Percentiles rank a stretch among this genome's conserved stretches.
These are phyloP conservation scores for Diaporthe vaccinii DNA, from an alignment of 2,329 filamentous ascomycete genomes.

Conservation along the genomic window DNA sequence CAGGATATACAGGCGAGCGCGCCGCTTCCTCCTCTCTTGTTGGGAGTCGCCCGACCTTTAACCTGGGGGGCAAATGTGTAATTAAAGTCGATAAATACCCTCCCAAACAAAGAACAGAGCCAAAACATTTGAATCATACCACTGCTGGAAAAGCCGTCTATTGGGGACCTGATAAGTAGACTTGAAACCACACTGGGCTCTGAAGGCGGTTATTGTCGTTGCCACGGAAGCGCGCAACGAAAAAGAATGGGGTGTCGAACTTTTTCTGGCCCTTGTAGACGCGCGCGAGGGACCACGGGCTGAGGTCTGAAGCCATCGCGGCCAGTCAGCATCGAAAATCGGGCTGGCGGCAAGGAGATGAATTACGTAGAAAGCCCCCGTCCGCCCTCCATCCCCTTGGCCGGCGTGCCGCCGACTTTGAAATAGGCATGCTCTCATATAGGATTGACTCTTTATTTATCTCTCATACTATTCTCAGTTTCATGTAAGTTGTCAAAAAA, in stretches of 20 bases:
- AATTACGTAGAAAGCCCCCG: not conserved
- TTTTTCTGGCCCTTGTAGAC: conserved; percentile 24
- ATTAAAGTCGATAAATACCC: conserved; percentile 35
- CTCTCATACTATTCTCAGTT: conserved; percentile 7
- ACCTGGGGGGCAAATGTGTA: conserved; percentile 21
- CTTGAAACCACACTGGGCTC: conserved; percentile 17
- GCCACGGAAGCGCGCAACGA: conserved; percentile 1
- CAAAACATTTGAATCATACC: not conserved
- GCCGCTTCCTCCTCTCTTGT: conserved; percentile 9
- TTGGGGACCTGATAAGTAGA: conserved; percentile 21
- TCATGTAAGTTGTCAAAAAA: not conserved
- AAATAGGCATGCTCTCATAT: not conserved
- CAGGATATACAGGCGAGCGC: conserved; percentile 31
- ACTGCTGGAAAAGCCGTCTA: not conserved
- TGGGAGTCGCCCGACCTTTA: conserved; percentile 34
- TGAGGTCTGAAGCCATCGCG: conserved; percentile 40
- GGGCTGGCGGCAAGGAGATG: conserved; percentile 34
- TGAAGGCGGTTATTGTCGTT: conserved; percentile 20
- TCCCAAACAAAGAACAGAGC: conserved; percentile 28
- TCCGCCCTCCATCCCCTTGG: not conserved
- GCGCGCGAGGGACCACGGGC: conserved; percentile 34
- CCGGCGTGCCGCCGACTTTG: conserved; percentile 36
- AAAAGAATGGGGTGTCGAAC: conserved; percentile 3
- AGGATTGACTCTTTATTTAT: not conserved
- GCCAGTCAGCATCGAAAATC: conserved; percentile 16